Percentiles rank a stretch among this genome's conserved stretches.
Evolutionary conservation across 768 basidiomycete species (phyloP).

Genomic region (Infundibulicybe gibba): DNA sequence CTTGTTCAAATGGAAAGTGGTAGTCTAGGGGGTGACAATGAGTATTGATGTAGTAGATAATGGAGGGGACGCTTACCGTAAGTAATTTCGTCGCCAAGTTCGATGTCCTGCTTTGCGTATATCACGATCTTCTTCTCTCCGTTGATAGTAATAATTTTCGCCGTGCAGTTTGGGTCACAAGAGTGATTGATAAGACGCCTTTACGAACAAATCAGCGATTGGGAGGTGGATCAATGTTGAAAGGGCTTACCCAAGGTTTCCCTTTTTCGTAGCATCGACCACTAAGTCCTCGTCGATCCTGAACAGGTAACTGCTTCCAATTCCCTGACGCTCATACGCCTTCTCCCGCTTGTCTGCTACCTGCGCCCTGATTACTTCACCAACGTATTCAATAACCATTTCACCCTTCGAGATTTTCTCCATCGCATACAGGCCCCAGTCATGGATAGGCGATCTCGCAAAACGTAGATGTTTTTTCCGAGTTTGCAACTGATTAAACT

Average conservation of each 20-base stretch:
- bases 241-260: slow-evolving; percentile 86
- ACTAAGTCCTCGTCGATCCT: slow-evolving; percentile 97
- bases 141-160: slow-evolving; percentile 88
- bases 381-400: slow-evolving; percentile 99
- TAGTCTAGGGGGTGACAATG: slow-evolving; percentile 60
- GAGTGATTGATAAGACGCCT: slow-evolving; percentile 99
- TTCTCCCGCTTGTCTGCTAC: slow-evolving; percentile 98
- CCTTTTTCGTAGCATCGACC: slow-evolving; percentile 99
- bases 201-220: slow-evolving; percentile 8
- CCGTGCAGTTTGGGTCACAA: slow-evolving; percentile 91
- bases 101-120: slow-evolving; percentile 95
- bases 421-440: slow-evolving; percentile 98
- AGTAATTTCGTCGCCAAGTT: slow-evolving; percentile 96
- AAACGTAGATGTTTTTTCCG: slow-evolving; percentile 98
- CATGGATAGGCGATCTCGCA: slow-evolving; percentile 92
- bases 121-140: slow-evolving; percentile 99
- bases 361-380: slow-evolving; percentile 92
- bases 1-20: slow-evolving; percentile 98
- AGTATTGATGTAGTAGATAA: neutral
- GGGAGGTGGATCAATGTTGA: slow-evolving; percentile 6
- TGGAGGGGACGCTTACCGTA: slow-evolving; percentile 59
- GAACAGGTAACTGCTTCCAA: slow-evolving; percentile 97
- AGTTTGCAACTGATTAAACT: slow-evolving; percentile 98
- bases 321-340: slow-evolving; percentile 94
- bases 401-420: slow-evolving; percentile 91